Evolutionary conservation across 2,329 filamentous ascomycete species (phyloP), one percentile per base, ranked within the genome.

Genomic region (Lecanoromycetidae sp.): DNA sequence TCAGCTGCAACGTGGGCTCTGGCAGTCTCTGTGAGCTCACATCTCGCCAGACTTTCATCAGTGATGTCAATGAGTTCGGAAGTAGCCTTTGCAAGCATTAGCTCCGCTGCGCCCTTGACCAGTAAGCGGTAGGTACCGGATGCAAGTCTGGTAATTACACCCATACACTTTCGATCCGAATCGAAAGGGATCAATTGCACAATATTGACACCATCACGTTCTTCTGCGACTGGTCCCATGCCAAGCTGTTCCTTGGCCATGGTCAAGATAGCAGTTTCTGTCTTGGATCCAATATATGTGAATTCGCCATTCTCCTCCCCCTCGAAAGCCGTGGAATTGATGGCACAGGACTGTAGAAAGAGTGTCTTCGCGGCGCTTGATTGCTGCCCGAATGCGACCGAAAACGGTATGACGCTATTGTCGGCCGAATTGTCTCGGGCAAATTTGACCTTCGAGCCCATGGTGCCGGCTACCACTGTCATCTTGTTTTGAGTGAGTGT

Each of bases 241-340:
- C 72, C 79, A 5, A 87, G 69, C 57, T 82, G 70, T 42, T 80
- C 75, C 40, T 73, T 74, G 12, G 80, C 82, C 56, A 85, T 76
- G 22, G 78, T 75, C n/a, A 87, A 71, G 48, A 87, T 65, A 2
- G 83, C 82, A 4, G 82, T 82, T 60, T 87, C 83, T 0, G 83
- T 87, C 69, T 87, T 87, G 57, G 81, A 85, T 37, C 83, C 83
- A 54, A 87, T 80, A 50, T 83, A 87, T 1, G 75, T 76, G 54
- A 71, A 70, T 43, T 71, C 64, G 12, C 82, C 80, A 27, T 84
- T 75, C n/a, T 78, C 74, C 17, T 84, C 79, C 36, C 81, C 80
- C 60, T 87, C 82, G 51, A 87, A 87, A 0, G 83, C 83, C 0
- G 83, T 87, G 1, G 82, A 86, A 61, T 82, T 82, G 52, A 80